These are phyloP conservation scores for Daedaleopsis nitida DNA, from an alignment of 768 basidiomycete species.

Conservation along the genomic window DNA sequence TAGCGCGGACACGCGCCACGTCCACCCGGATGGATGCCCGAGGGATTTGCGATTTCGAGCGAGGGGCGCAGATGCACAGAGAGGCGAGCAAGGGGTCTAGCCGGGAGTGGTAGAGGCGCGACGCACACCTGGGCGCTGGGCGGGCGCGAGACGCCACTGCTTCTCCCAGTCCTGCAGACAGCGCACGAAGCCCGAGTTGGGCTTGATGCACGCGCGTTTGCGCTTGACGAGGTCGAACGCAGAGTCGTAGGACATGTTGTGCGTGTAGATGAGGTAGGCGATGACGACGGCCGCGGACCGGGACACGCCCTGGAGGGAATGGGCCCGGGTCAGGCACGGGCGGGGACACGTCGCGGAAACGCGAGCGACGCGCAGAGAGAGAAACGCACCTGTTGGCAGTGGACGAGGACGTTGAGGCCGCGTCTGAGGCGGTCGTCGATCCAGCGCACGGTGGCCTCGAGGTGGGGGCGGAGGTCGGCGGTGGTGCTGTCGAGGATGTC, in stretches of 20 bases:
- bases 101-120: slow-evolving; percentile 22
- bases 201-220: slow-evolving; percentile 73
- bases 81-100: background rate
- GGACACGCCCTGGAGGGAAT: slow-evolving; percentile 63
- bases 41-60: too few relatives aligned
- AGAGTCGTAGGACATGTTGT: slow-evolving; percentile 71
- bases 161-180: slow-evolving; percentile 34
- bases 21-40: too few relatives aligned
- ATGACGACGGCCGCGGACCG: slow-evolving; percentile 76
- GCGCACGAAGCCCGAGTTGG: slow-evolving; percentile 73
- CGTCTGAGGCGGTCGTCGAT: slow-evolving; percentile 62
- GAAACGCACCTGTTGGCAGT: slow-evolving; percentile 74
- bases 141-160: slow-evolving; percentile 28
- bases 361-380: too few relatives aligned
- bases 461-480: slow-evolving; percentile 66
- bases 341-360: background rate
- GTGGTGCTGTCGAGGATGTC: slow-evolving; percentile 63
- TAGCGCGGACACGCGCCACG: background rate
- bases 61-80: background rate
- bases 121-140: slow-evolving; percentile 10
- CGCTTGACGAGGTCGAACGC: slow-evolving; percentile 62
- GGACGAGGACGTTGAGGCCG: slow-evolving; percentile 72
- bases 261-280: slow-evolving; percentile 77
- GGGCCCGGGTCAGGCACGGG: slow-evolving; percentile 1
- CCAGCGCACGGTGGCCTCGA: slow-evolving; percentile 67